Base-by-base conservation (phyloP, 139 green algal species). In the Tetratostichococcus sp. region DNA sequence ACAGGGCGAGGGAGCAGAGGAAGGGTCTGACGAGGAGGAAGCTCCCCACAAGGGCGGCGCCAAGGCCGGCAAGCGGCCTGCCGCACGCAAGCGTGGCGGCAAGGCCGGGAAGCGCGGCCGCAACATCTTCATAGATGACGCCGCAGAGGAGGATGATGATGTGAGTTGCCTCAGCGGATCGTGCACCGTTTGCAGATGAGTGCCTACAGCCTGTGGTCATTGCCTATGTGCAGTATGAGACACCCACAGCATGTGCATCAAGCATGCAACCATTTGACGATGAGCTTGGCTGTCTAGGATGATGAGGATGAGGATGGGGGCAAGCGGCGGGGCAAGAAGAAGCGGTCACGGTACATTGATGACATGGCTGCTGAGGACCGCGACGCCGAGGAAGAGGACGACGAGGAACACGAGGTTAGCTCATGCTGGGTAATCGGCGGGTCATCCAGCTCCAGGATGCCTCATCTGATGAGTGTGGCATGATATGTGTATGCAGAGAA, bases 291-390 rank as follows among this genome's bases (percentile, higher is more conserved):
- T 23, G 32, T n/a, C 65, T 43, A 76, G 30, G 65, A 72, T 11
- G 30, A 81, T 42, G 30, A 78, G 34, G 70, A 82, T 30, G 68
- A 80, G 25, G 67, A 65, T 21, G 80, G 80, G 0, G 78, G 84
- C 25, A 74, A 85, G 31, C 21, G 62, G 21, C n/a, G 70, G 67
- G 62, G 5, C 11, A 69, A 69, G 26, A 75, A 79, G 35, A 80
- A 84, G 35, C 67, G 84, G 25, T 82, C 71, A 30, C 72, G 76
- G 14, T 97, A 93, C 76, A 93, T 98, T 35, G 93, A 97, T 81
- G 93, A 95, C 71, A 95, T 96, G 65, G 92, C 92, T 30, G 93
- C 90, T 58, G 91, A 92, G 28, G 86, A 92, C 65, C 90, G 94
- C 35, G 89, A 91, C 23, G 92, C 97, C 4, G 91, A 97, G 21